Base-by-base conservation (phyloP, 352 stramenopile genomes). In the Globisporangium echinulatum region DNA sequence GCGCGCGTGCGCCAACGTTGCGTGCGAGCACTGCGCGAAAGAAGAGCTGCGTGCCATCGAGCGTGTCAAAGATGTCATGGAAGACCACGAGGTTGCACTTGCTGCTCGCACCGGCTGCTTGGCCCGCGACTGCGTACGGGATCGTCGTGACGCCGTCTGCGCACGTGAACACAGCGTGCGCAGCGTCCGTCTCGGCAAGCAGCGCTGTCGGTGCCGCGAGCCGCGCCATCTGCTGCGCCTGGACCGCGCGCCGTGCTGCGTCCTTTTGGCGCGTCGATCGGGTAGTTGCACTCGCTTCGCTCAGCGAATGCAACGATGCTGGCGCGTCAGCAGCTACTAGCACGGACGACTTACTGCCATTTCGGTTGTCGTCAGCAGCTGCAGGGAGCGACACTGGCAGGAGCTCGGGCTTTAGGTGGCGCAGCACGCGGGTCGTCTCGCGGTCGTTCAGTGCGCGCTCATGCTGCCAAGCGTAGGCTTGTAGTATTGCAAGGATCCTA, bases 61-160 rank as follows among this genome's bases (percentile, higher is more conserved):
- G 70, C 1, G 90, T 97, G 65, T 98, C 92, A 62, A 98, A 98
- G 5, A 98, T 82, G 59, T 98, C 92, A 56, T 97, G 85, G 56
- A 97, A 90, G 3, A 97, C 82, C 7, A 98, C 75, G 46, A 98
- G 66, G 61, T 94, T 97, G 61, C 82, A 90, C 38, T 88, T 91
- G n/a, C 66, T 57, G 4, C 68, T 78, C 10, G 70, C 71, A 2
- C 76, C 77, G 3, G 79, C 73, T 3, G 77, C 75, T 47, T 94
- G 79, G 0, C 90, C 90, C 6, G 88, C 67, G 11, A 97, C 59
- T 17, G 88, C 71, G 69, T 93, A 97, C 36, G 85, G 82, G 15
- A 97, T 86, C 36, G 73, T 73, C 5, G 88, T 96, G 17, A 88
- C 62, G 6, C 79, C 78, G 65, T 96, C 87, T 9, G 76, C 52